Evolutionary conservation across 108 stramenopile species (phyloP).

Genomic region (Bacterosira constricta): DNA sequence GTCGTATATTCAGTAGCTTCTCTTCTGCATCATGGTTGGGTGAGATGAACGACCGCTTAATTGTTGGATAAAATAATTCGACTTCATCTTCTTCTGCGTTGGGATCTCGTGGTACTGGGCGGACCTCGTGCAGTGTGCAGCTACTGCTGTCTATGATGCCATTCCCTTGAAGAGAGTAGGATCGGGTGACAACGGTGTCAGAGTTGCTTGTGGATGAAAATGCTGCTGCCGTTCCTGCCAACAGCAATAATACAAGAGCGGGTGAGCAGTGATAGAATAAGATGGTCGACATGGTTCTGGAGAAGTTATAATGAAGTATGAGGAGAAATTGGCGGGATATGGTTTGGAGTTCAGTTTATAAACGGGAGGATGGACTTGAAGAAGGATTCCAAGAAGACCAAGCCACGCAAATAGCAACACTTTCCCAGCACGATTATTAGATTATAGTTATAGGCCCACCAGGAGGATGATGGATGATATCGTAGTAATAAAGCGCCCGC

Average conservation of each 20-base stretch:
- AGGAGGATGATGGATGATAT: no score
- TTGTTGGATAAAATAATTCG: conserved; percentile 45
- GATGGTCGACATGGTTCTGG: no score
- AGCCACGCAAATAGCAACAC: no score
- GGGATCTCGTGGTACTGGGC: neutral
- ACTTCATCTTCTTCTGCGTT: conserved; percentile 49
- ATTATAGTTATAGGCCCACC: no score
- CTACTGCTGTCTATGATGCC: neutral
- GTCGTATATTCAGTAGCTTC: conserved; percentile 14
- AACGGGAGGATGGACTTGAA: no score
- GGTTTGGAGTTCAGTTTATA: no score
- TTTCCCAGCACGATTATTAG: no score
- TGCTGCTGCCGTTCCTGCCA: neutral
- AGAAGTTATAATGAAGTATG: no score
- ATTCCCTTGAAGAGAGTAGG: neutral
- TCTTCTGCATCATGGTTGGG: neutral
- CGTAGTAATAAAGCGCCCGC: no score
- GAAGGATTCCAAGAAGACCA: no score
- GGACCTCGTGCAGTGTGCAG: neutral
- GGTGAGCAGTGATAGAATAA: neutral
- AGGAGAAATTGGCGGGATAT: no score
- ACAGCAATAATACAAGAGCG: no score
- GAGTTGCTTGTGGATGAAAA: neutral
- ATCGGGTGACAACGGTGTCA: neutral
- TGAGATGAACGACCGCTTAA: conserved; percentile 33